These are phyloP conservation scores for Nemania sp. DNA, from an alignment of 2,329 filamentous ascomycete species.

Conservation along the genomic window DNA sequence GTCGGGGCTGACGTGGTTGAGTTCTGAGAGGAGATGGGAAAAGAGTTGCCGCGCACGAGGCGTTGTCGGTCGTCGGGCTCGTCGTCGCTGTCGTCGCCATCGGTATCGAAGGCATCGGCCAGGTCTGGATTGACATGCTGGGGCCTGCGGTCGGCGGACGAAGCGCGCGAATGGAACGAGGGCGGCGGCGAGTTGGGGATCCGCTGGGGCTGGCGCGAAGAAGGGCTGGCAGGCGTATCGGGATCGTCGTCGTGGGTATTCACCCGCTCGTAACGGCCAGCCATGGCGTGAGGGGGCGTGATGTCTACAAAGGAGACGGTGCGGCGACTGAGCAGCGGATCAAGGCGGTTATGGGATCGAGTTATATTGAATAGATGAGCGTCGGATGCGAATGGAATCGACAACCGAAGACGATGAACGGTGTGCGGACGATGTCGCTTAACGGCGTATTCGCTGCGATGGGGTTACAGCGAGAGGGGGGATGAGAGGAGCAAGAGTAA, in stretches of 20 bases:
- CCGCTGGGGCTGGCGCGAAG: conserved; percentile 41
- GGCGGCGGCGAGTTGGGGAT: conserved; percentile 70
- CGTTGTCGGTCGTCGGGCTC: conserved; percentile 83
- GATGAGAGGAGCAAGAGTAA: conserved; percentile 6
- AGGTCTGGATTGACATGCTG: conserved; percentile 73
- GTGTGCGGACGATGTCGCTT: neutral
- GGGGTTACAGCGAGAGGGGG: too few relatives aligned
- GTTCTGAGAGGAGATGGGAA: conserved; percentile 34
- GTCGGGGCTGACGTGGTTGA: conserved; percentile 24
- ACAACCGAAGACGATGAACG: neutral
- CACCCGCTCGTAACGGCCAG: conserved; percentile 63
- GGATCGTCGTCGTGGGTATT: conserved; percentile 62
- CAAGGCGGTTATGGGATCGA: neutral
- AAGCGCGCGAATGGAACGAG: conserved; percentile 85
- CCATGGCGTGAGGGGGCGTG: conserved; percentile 46
- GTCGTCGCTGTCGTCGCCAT: conserved; percentile 72
- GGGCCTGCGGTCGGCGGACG: conserved; percentile 61
- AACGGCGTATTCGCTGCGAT: neutral
- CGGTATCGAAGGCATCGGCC: conserved; percentile 88
- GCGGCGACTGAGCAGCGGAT: neutral
- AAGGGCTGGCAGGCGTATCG: conserved; percentile 41
- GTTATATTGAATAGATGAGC: too few relatives aligned
- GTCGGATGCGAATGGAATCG: neutral
- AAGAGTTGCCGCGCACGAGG: conserved; percentile 71
- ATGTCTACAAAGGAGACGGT: neutral